These are phyloP conservation scores for Paramecium tetraurelia DNA, from an alignment of 73 alveolate species.

Conservation along the genomic window DNA sequence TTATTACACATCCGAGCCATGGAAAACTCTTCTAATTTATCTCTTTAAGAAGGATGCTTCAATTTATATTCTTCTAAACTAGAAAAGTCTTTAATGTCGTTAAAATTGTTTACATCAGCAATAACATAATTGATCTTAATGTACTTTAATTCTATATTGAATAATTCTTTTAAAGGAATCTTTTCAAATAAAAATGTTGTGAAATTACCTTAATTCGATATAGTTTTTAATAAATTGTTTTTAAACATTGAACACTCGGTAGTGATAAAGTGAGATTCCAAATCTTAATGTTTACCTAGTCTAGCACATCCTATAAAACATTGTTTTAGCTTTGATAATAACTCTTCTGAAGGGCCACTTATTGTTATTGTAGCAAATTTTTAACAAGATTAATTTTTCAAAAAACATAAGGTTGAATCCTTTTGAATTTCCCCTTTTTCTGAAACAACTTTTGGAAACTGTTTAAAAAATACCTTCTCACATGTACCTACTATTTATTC, in stretches of 20 bases:
- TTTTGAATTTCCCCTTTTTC: neutral
- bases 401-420: neutral
- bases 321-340: neutral
- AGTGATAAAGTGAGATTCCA: neutral
- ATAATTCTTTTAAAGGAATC: neutral
- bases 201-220: neutral
- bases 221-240: neutral
- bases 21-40: neutral
- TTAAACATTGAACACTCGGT: neutral
- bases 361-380: neutral
- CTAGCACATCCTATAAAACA: neutral
- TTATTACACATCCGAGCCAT: neutral
- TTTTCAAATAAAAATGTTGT: slow-evolving; percentile 15
- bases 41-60: neutral
- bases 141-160: neutral
- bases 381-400: neutral
- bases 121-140: neutral
- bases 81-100: neutral
- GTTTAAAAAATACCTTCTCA: neutral
- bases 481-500: neutral
- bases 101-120: slow-evolving; percentile 1
- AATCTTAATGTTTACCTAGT: neutral
- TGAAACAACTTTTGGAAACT: neutral
- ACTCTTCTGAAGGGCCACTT: slow-evolving; percentile 11
- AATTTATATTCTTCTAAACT: neutral